Evolutionary conservation across 257 asterid species (phyloP), one percentile per base, ranked within the genome.

Genomic region (Solanum sparsipilum): DNA sequence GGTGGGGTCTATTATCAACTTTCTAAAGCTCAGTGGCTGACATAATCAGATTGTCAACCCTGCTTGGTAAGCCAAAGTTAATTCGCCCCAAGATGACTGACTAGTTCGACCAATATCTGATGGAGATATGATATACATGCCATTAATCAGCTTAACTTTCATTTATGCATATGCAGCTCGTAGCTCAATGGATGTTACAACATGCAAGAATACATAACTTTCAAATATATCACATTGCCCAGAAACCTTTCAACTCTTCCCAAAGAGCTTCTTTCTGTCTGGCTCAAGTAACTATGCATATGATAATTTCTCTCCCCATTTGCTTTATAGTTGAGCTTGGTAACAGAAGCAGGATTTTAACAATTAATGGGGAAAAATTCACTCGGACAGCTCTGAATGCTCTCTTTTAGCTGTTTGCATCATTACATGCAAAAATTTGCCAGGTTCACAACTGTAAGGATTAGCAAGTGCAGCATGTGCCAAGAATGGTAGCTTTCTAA

Each of bases 401-500:
- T 92, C 98, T 91, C 95, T 90, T 84, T 35, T 89, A 75, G 96
- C 96, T 79, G 98, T 95, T 88, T 93, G 95, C 27, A 92, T 88
- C 98, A 97, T 94, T 88, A 92, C 92, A 38, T 88, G 89, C 95
- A 97, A 89, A 92, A 97, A 96, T 32, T 85, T 94, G 63, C 82
- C 88, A 23, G 97, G 92, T 72, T 92, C 96, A 72, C 96, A 93
- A 71, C 92, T 87, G 82, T 88, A 89, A 18, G 99, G 96, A 87
- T 91, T 92, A 23, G 96, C 89, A 84, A 93, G 94, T 89, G 99
- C 96, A 11, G 99, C 98, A 78, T 96, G 98, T 29, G 98, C 91
- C 91, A 97, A 89, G 90, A 97, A 97, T 3, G 99, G 99, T 87
- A 97, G 99, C 94, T 96, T 96, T 90, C 99, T 93, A 86, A 96